Evolutionary conservation across 306 rosid species (phyloP).

Genomic region (Trichosanthes cucumerina): DNA sequence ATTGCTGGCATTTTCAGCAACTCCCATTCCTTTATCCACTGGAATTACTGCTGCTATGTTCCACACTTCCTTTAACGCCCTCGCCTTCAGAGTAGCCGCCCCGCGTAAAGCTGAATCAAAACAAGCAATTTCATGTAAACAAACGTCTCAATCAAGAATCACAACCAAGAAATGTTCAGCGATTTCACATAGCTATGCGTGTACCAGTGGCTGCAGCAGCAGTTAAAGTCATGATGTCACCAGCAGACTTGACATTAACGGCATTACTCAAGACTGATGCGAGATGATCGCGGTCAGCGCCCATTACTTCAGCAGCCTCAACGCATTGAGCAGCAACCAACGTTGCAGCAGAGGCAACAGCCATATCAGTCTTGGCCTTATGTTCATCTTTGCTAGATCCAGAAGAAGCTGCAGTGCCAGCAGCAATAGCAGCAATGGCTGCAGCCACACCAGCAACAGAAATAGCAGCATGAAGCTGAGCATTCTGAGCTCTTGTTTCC

Average conservation of each 20-base stretch:
- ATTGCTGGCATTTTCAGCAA: conserved; percentile 28
- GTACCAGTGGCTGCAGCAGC: conserved; percentile 72
- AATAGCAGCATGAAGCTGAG: conserved; percentile 87
- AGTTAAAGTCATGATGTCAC: conserved; percentile 76
- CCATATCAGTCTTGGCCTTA: conserved; percentile 69
- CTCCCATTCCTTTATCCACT: conserved; percentile 61
- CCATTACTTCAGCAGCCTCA: conserved; percentile 86
- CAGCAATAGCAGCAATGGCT: conserved; percentile 72
- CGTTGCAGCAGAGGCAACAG: conserved; percentile 90
- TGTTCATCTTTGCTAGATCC: conserved; percentile 59
- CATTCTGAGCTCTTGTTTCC: conserved; percentile 80
- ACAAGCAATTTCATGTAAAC: background rate
- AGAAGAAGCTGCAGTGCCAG: conserved; percentile 71
- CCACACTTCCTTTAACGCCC: conserved; percentile 94
- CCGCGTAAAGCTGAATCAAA: conserved; percentile 70
- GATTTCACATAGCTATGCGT: too few relatives aligned
- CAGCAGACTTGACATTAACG: conserved; percentile 79
- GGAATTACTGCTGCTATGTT: conserved; percentile 91
- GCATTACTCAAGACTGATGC: conserved; percentile 73
- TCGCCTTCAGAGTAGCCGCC: conserved; percentile 93
- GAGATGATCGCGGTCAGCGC: conserved; percentile 82
- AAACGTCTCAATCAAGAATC: background rate
- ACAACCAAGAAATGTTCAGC: background rate
- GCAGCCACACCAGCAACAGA: conserved; percentile 92
- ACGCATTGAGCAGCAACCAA: conserved; percentile 92